Evolutionary conservation across 1,139 yeast species (phyloP).

Genomic region (Yamadazyma taylorii): DNA sequence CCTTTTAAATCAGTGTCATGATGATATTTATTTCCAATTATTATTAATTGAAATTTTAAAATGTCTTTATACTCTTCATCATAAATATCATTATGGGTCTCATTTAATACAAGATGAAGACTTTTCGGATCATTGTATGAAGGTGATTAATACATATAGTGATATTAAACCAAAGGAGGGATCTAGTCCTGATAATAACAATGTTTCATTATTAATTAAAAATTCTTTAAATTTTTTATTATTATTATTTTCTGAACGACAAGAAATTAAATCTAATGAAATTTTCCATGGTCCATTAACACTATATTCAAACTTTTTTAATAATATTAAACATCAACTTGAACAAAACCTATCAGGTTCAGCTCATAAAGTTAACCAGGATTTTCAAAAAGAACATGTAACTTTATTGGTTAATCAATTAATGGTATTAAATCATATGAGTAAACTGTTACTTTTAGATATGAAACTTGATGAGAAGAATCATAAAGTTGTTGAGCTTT

Average conservation of each 20-base stretch:
- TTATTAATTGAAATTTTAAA: constrained; percentile 28
- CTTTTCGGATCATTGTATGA: constrained; percentile 15
- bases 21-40: constrained; percentile 12
- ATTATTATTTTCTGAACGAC: constrained; percentile 17
- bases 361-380: constrained; percentile 15
- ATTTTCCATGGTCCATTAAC: constrained; percentile 7
- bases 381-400: constrained; percentile 1
- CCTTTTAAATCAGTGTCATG: constrained; percentile 5
- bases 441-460: constrained; percentile 10
- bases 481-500: constrained; percentile 5
- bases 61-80: constrained; percentile 27
- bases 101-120: constrained; percentile 13
- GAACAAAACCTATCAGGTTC: constrained; percentile 20
- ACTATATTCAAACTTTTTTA: constrained; percentile 12
- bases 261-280: constrained; percentile 9
- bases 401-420: constrained; percentile 11
- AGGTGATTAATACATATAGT: constrained; percentile 11
- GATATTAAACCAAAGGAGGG: no score
- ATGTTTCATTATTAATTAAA: constrained; percentile 13
- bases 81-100: constrained; percentile 19
- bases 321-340: constrained; percentile 22
- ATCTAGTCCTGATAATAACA: no score
- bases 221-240: constrained; percentile 20
- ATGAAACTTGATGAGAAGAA: background rate
- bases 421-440: constrained; percentile 12